A percentile compares a stretch with the other conserved stretches of the same genome.
These are phyloP conservation scores for Dillenia turbinata DNA, from an alignment of 164 flowering plant species.

Conservation along the genomic window DNA sequence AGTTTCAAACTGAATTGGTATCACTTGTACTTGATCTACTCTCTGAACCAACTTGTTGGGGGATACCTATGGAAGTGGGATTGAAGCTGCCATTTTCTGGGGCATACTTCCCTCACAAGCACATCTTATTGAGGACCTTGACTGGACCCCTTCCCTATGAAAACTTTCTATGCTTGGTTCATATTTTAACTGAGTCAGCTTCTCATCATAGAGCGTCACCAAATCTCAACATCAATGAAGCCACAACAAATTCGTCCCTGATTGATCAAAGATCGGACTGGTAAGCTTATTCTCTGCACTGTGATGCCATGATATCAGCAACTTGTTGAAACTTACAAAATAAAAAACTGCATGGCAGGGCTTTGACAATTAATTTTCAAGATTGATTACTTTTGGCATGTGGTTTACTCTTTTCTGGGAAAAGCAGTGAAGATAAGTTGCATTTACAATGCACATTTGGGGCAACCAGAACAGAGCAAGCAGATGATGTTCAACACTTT, in stretches of 20 bases:
- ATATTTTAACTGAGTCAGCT: constrained; percentile 10
- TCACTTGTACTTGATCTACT: constrained; percentile 45
- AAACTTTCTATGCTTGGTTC: constrained; percentile 39
- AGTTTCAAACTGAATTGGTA: constrained; percentile 40
- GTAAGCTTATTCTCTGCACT: constrained; percentile 28
- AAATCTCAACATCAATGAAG: constrained; percentile 13
- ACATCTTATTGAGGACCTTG: constrained; percentile 30
- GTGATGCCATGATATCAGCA: constrained; percentile 3
- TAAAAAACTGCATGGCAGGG: constrained; percentile 42
- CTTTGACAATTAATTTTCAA: constrained; percentile 62
- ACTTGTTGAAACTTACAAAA: constrained; percentile 3
- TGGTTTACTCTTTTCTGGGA: constrained; percentile 39
- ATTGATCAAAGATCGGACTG: constrained; percentile 56
- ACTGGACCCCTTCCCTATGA: constrained; percentile 47
- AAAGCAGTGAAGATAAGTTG: constrained; percentile 16
- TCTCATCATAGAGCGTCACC: constrained; percentile 13
- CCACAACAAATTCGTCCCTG: constrained; percentile 14
- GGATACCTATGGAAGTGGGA: constrained; percentile 47
- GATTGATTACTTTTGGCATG: constrained; percentile 70
- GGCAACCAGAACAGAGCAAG: constrained; percentile 10
- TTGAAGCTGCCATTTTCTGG: constrained; percentile 55
- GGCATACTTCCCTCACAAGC: constrained; percentile 57
- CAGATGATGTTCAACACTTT: constrained; percentile 12
- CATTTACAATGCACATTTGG: constrained; percentile 8
- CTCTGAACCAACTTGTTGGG: constrained; percentile 68